Evolutionary conservation across 208 protist genomes (phyloP).

Genomic region (Crithidia expoeki): DNA sequence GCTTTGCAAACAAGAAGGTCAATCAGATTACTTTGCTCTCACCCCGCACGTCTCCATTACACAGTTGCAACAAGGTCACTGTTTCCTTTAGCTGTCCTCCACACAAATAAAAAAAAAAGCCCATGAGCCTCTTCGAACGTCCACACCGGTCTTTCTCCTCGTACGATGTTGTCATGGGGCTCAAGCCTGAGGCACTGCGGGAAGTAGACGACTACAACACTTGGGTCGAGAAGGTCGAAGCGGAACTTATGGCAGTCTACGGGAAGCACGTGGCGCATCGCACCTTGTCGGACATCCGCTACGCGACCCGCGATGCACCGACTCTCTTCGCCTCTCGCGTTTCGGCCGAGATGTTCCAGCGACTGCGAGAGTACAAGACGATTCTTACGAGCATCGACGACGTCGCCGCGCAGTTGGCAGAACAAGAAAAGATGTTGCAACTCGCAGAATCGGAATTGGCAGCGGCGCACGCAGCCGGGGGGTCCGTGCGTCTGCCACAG

Average conservation of each 20-base stretch:
- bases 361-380: slow-evolving; percentile 48
- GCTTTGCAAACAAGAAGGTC: no score
- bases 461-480: slow-evolving; percentile 14
- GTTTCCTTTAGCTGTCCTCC: no score
- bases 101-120: not conserved
- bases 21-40: no score
- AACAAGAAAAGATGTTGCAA: slow-evolving; percentile 4
- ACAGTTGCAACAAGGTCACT: no score
- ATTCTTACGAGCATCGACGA: slow-evolving; percentile 22
- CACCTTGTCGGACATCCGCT: slow-evolving; percentile 32
- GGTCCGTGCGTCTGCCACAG: slow-evolving; percentile 13
- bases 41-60: no score
- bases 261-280: slow-evolving; percentile 7
- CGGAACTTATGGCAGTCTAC: slow-evolving; percentile 58
- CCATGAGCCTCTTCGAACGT: slow-evolving; percentile 61
- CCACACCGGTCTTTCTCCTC: slow-evolving; percentile 54
- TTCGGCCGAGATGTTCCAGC: slow-evolving; percentile 44
- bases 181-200: slow-evolving; percentile 52
- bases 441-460: slow-evolving; percentile 15
- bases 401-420: slow-evolving; percentile 1
- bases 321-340: slow-evolving; percentile 46
- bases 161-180: slow-evolving; percentile 48
- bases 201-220: slow-evolving; percentile 42
- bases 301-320: slow-evolving; percentile 47
- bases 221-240: slow-evolving; percentile 41